Percentiles rank a stretch among this genome's conserved stretches.
These are phyloP conservation scores for Agarophyton chilense DNA, from an alignment of 23 red algal species.

Conservation along the genomic window DNA sequence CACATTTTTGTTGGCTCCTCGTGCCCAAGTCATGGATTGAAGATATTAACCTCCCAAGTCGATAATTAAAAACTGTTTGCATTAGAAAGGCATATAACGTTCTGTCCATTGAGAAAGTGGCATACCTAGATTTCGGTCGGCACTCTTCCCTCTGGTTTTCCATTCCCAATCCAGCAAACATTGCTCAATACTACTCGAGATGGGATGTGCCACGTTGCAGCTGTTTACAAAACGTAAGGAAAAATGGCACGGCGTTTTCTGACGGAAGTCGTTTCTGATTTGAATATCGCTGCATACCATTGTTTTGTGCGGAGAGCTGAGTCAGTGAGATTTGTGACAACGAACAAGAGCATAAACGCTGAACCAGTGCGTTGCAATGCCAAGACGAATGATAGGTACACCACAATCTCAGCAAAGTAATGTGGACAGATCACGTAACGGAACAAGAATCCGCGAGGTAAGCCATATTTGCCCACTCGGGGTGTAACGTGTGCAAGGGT, in stretches of 20 bases:
- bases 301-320: slow-evolving; percentile 22
- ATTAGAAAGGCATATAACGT: not conserved
- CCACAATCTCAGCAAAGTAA: slow-evolving; percentile 49
- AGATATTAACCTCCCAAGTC: not conserved
- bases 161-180: not conserved
- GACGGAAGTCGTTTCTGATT: not conserved
- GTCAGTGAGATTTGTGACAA: slow-evolving; percentile 45
- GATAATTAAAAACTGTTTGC: not conserved
- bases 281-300: slow-evolving; percentile 42
- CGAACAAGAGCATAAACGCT: slow-evolving; percentile 31
- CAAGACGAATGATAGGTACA: slow-evolving; percentile 28
- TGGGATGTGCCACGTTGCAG: not conserved
- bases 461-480: slow-evolving; percentile 49
- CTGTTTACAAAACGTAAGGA: slow-evolving; percentile 37
- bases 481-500: slow-evolving; percentile 43
- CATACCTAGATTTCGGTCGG: not conserved
- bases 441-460: slow-evolving; percentile 28
- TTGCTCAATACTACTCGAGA: not conserved
- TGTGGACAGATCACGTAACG: slow-evolving; percentile 50
- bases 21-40: slow-evolving; percentile 52
- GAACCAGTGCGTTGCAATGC: slow-evolving; percentile 1
- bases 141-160: not conserved
- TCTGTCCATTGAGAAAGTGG: not conserved
- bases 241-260: slow-evolving; percentile 14
- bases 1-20: slow-evolving; percentile 58